Evolutionary conservation across 345 rosid species (phyloP).

Genomic region (Microcos paniculata): DNA sequence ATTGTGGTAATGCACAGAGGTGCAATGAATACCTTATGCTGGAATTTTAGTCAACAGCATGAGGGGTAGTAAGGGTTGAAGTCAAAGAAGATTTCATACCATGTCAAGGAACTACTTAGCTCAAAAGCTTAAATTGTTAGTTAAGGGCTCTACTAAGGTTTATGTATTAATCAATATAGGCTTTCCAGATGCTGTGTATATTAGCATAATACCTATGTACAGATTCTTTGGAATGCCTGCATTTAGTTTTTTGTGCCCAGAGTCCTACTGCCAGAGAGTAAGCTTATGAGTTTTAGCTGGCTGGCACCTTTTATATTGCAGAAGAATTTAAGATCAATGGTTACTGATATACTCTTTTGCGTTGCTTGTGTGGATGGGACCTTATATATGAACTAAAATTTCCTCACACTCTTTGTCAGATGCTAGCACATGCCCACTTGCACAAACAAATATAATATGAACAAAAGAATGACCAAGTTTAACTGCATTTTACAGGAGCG

Average conservation of each 20-base stretch:
- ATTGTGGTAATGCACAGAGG: neutral
- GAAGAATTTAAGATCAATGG: neutral
- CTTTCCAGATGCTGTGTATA: no score
- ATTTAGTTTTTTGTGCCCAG: neutral
- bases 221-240: neutral
- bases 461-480: neutral
- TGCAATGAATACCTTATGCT: neutral
- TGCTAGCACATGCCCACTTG: neutral
- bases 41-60: neutral
- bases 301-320: neutral
- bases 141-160: no score
- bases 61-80: neutral
- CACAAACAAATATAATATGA: neutral
- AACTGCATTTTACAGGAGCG: constrained; percentile 12
- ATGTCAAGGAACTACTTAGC: neutral
- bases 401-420: neutral
- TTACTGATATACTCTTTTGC: neutral
- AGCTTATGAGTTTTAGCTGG: neutral
- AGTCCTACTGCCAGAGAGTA: neutral
- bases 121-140: no score
- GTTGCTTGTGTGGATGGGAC: neutral
- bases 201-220: neutral
- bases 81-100: neutral
- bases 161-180: no score
- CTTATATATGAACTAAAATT: neutral